These are phyloP conservation scores for Penicillium maclennaniae DNA, from an alignment of 495 filamentous ascomycete genomes.

Conservation along the genomic window DNA sequence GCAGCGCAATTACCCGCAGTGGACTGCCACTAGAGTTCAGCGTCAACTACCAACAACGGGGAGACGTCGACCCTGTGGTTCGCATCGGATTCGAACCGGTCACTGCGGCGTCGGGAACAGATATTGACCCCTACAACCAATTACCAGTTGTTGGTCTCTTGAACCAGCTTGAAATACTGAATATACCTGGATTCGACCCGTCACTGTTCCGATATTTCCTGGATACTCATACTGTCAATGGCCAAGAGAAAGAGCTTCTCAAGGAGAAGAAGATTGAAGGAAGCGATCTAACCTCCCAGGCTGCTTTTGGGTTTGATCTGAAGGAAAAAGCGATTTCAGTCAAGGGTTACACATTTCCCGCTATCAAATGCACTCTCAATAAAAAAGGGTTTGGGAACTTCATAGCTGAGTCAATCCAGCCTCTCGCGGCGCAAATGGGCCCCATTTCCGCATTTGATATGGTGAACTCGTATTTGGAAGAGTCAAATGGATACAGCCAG, in stretches of 20 bases:
- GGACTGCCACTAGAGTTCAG: conserved; percentile 18
- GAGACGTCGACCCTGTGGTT: background rate
- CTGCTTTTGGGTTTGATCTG: conserved; percentile 17
- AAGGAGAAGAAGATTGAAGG: conserved; percentile 1
- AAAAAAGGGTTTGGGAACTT: no score
- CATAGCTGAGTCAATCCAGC: no score
- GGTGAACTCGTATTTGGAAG: conserved; percentile 1
- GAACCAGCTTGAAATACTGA: no score
- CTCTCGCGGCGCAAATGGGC: no score
- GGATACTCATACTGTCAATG: no score
- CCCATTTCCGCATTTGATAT: no score
- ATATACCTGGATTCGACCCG: no score
- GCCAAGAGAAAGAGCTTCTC: background rate
- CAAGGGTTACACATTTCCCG: conserved; percentile 17
- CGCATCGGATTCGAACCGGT: conserved; percentile 20
- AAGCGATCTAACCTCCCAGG: conserved; percentile 2
- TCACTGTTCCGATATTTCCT: no score
- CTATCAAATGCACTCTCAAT: background rate
- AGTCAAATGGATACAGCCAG: conserved; percentile 1
- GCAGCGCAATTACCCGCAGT: conserved; percentile 9
- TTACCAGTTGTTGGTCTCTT: no score
- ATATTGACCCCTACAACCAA: no score
- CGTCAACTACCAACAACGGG: conserved; percentile 13
- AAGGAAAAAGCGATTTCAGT: conserved; percentile 2
- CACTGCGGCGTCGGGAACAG: background rate